These are phyloP conservation scores for Leucaena leucocephala DNA, from an alignment of 306 rosid genomes.

Conservation along the genomic window DNA sequence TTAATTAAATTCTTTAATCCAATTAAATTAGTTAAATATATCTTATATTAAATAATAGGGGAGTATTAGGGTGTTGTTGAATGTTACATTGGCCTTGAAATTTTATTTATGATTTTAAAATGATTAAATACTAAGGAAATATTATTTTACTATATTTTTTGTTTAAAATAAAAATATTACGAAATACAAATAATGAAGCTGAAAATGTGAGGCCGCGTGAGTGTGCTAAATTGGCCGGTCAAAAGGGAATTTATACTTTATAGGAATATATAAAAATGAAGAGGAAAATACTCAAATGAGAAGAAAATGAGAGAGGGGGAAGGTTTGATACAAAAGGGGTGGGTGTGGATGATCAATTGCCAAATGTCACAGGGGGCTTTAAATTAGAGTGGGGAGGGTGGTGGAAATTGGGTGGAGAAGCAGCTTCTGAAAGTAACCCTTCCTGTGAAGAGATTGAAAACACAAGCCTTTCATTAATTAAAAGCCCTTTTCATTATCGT, in stretches of 20 bases:
- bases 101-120: too few relatives aligned
- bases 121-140: too few relatives aligned
- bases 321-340: background rate
- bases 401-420: background rate
- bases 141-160: too few relatives aligned
- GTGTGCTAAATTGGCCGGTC: background rate
- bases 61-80: too few relatives aligned
- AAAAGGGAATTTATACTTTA: too few relatives aligned
- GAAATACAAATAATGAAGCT: too few relatives aligned
- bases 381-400: background rate
- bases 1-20: too few relatives aligned
- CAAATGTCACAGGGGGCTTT: slow-evolving; percentile 2
- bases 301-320: background rate
- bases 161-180: too few relatives aligned
- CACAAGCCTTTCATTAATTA: background rate
- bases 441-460: slow-evolving; percentile 8
- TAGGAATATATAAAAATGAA: background rate
- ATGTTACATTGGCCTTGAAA: background rate
- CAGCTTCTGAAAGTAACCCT: slow-evolving; percentile 18
- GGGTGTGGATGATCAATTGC: background rate
- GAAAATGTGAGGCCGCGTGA: slow-evolving; percentile 18
- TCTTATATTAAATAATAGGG: too few relatives aligned
- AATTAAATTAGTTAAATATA: too few relatives aligned
- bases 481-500: background rate
- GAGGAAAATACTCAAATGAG: background rate